A percentile compares a stretch with the other conserved stretches of the same genome.
Conservation (phyloP, 257 asterid genomes). For the Scutellaria barbata region DNA sequence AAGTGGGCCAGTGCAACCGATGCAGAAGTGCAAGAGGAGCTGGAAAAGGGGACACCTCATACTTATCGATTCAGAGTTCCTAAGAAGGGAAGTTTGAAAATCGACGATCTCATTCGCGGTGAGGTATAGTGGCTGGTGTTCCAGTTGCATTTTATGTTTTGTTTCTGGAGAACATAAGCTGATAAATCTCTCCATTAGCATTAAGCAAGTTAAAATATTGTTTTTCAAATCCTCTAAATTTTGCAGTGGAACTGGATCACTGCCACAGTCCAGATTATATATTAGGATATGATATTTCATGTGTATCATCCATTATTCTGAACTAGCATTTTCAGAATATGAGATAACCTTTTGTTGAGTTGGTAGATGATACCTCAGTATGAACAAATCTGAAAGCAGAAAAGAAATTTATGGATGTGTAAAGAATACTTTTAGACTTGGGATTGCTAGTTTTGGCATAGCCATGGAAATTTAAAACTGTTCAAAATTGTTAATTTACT, state of each 20-base stretch:
- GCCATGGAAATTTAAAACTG: not conserved
- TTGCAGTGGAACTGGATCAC: conserved; percentile 11
- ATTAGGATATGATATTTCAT: not conserved
- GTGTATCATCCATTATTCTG: not conserved
- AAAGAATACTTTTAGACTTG: conserved; percentile 5
- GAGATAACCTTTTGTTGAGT: not conserved
- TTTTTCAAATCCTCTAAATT: not conserved
- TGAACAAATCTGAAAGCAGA: not conserved
- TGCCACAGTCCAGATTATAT: conserved; percentile 1
- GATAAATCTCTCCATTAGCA: conserved; percentile 5
- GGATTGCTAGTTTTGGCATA: conserved; percentile 19
- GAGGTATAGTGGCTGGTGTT: conserved; percentile 55
- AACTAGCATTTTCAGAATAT: not conserved
- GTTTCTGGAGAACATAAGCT: conserved; percentile 15
- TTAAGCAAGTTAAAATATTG: not conserved
- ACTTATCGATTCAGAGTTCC: conserved; percentile 96
- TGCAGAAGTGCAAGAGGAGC: conserved; percentile 69
- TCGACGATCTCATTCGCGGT: conserved; percentile 90
- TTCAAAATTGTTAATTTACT: not conserved
- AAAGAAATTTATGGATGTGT: conserved; percentile 4
- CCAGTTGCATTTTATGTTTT: conserved; percentile 13
- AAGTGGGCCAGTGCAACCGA: conserved; percentile 88
- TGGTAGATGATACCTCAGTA: conserved; percentile 2
- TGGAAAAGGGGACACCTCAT: conserved; percentile 77
- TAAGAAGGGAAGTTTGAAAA: conserved; percentile 70